These are phyloP conservation scores for Lachancea quebecensis DNA, from an alignment of 805 yeast genomes.

Conservation along the genomic window DNA sequence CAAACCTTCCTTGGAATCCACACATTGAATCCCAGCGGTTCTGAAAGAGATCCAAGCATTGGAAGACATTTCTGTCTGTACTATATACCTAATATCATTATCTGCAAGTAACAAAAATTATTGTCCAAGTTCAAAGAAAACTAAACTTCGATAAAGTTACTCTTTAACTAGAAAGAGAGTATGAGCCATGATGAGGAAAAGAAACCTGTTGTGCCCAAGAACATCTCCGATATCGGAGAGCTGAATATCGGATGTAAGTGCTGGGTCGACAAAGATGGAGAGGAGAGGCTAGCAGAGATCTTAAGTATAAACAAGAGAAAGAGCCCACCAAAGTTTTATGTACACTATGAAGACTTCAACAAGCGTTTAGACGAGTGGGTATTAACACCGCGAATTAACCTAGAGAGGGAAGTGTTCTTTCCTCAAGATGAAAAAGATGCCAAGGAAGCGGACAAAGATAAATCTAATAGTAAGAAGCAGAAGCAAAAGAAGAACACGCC, in stretches of 20 bases:
- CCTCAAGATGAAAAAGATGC: slow-evolving; percentile 50
- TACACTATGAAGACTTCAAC: slow-evolving; percentile 90
- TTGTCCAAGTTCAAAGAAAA: no score
- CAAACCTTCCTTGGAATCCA: slow-evolving; percentile 31
- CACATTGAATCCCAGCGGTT: slow-evolving; percentile 24
- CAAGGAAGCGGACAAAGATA: slow-evolving; percentile 36
- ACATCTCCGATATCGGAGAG: slow-evolving; percentile 37
- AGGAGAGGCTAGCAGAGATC: slow-evolving; percentile 76
- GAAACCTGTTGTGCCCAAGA: slow-evolving; percentile 23
- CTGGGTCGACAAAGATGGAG: slow-evolving; percentile 74
- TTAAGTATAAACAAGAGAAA: slow-evolving; percentile 68
- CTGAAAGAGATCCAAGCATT: slow-evolving; percentile 4
- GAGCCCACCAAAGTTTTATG: slow-evolving; percentile 76
- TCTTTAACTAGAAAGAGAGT: background rate
- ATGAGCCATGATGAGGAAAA: slow-evolving; percentile 22
- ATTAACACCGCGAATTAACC: slow-evolving; percentile 60
- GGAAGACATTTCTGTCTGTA: background rate
- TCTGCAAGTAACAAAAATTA: no score
- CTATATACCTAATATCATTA: no score
- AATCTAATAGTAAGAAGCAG: slow-evolving; percentile 34
- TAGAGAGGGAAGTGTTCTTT: slow-evolving; percentile 57
- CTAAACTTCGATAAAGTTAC: no score
- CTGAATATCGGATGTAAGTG: slow-evolving; percentile 74
- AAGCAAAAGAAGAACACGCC: slow-evolving; percentile 18
- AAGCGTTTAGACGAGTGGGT: slow-evolving; percentile 98